Conservation (phyloP, 768 basidiomycete genomes). For the Lentinula detonsa region DNA sequence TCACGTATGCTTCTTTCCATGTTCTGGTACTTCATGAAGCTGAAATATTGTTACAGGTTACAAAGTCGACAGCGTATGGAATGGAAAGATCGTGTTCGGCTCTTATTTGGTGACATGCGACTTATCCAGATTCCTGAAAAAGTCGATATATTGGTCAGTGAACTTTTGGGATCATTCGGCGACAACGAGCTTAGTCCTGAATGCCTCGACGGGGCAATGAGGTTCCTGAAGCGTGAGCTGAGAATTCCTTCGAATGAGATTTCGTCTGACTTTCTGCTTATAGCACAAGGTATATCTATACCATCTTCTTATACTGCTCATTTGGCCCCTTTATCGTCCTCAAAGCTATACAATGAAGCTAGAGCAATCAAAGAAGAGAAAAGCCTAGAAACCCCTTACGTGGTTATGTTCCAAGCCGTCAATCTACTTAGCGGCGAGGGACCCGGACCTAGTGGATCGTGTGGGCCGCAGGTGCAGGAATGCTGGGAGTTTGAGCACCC, state of each 20-base stretch:
- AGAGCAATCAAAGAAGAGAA: constrained; percentile 58
- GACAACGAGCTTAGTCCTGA: constrained; percentile 99
- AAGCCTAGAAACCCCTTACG: constrained; percentile 90
- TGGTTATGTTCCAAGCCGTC: constrained; percentile 96
- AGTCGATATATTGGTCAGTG: constrained; percentile 92
- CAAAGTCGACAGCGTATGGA: constrained; percentile 77
- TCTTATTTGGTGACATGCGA: constrained; percentile 96
- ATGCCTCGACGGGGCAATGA: constrained; percentile 92
- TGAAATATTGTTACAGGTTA: constrained; percentile 43
- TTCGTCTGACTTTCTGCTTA: background rate
- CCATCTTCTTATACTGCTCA: constrained; percentile 95
- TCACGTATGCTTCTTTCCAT: constrained; percentile 59
- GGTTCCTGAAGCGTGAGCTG: constrained; percentile 82
- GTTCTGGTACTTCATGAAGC: background rate
- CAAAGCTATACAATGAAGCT: constrained; percentile 87
- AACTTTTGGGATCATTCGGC: constrained; percentile 94
- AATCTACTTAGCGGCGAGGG: constrained; percentile 82
- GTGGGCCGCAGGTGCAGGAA: constrained; percentile 83
- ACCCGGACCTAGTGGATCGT: constrained; percentile 50
- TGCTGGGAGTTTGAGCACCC: constrained; percentile 99
- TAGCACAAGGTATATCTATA: constrained; percentile 92
- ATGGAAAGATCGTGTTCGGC: constrained; percentile 75
- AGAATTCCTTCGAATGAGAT: background rate
- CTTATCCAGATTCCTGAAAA: constrained; percentile 74
- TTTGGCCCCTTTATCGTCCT: constrained; percentile 90